Evolutionary conservation across 768 basidiomycete genomes (phyloP).

Genomic region (Roridomyces roridus): DNA sequence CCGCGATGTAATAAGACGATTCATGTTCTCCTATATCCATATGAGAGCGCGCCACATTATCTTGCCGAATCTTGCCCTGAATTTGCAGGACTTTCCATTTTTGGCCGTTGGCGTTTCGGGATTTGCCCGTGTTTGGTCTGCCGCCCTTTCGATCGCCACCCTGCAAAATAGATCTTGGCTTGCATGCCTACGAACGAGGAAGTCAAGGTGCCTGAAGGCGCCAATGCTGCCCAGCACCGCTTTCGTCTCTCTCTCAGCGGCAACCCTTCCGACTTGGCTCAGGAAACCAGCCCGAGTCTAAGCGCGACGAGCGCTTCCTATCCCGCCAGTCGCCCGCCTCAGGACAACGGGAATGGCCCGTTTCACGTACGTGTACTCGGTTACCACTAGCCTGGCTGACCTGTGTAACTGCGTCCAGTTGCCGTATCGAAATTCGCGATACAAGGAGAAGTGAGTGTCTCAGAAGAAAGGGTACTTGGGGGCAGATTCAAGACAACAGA

Average conservation of each 20-base stretch:
- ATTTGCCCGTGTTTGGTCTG: slow-evolving; percentile 7
- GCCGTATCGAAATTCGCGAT: slow-evolving; percentile 25
- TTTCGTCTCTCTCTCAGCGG: slow-evolving; percentile 18
- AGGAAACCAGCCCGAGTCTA: too few relatives aligned
- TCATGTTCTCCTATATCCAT: too few relatives aligned
- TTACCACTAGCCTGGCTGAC: neutral
- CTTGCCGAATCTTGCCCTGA: too few relatives aligned
- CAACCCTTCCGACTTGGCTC: neutral
- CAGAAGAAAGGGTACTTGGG: neutral
- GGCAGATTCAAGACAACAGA: neutral
- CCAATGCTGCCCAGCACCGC: slow-evolving; percentile 15
- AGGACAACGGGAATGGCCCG: neutral
- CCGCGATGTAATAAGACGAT: too few relatives aligned
- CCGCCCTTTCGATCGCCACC: slow-evolving; percentile 6
- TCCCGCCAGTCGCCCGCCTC: neutral
- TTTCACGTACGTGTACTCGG: slow-evolving; percentile 1
- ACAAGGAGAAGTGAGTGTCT: slow-evolving; percentile 37
- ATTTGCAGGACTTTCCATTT: too few relatives aligned
- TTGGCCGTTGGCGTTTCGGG: neutral
- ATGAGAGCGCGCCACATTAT: too few relatives aligned
- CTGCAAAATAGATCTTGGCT: too few relatives aligned
- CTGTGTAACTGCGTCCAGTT: slow-evolving; percentile 1
- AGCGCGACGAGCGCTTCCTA: neutral
- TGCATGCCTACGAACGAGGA: slow-evolving; percentile 17
- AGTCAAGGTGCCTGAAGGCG: slow-evolving; percentile 13